phyloP scores from a whole-genome alignment of 495 filamentous ascomycete species.

The Xylaria telfairii region DNA sequence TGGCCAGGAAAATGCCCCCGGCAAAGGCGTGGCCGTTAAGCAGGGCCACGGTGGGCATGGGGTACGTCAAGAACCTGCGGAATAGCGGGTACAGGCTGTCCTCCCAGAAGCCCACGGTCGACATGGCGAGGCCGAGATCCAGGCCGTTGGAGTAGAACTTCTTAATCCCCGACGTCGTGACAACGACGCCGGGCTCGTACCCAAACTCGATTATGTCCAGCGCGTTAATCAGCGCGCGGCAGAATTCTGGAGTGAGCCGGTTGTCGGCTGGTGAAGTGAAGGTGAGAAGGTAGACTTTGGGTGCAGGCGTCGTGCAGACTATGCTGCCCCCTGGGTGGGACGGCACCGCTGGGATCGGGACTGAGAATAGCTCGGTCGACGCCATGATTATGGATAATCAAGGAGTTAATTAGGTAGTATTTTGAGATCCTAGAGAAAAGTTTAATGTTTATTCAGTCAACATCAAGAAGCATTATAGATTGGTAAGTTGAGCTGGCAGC shows the following conservation, averaged over 20 bases:
- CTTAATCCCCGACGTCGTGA: slow-evolving; percentile 73
- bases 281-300: slow-evolving; percentile 72
- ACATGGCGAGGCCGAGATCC: slow-evolving; percentile 64
- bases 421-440: neutral
- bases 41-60: slow-evolving; percentile 82
- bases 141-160: slow-evolving; percentile 88
- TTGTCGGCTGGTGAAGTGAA: slow-evolving; percentile 76
- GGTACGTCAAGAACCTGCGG: slow-evolving; percentile 68
- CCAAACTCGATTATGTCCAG: slow-evolving; percentile 75
- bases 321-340: slow-evolving; percentile 40
- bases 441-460: neutral
- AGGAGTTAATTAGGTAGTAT: neutral
- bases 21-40: slow-evolving; percentile 85
- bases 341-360: slow-evolving; percentile 44
- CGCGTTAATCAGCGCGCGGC: slow-evolving; percentile 67
- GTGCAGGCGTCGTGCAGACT: slow-evolving; percentile 60
- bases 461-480: neutral
- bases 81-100: slow-evolving; percentile 65
- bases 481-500: neutral
- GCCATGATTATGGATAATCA: slow-evolving; percentile 13
- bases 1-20: slow-evolving; percentile 78
- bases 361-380: slow-evolving; percentile 44
- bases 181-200: slow-evolving; percentile 67
- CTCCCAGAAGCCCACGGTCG: slow-evolving; percentile 59
- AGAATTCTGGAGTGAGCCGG: slow-evolving; percentile 71